Evolutionary conservation across 176 grass and related monocot genomes (phyloP), one percentile per base, ranked within the genome.

Genomic region (Phoenix roebelenii): DNA sequence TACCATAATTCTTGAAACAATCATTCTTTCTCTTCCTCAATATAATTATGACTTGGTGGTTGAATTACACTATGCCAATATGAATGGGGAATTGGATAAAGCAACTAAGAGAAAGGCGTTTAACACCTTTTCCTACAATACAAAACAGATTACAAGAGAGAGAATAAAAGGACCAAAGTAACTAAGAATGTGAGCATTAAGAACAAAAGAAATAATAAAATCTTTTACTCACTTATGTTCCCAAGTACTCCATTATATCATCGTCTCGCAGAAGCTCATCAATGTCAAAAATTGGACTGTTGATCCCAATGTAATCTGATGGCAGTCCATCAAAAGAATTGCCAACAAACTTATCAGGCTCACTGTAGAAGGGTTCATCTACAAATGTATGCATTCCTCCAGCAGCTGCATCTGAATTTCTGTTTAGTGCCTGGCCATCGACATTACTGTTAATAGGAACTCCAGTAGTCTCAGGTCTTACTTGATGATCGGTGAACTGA

Each of bases 241-340:
- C 54, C 17, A 55, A 19, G 22, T 55, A 55, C 22, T 55, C 54
- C 54, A 55, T 55, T 10, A 55, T 9, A 19, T 55, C 54, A 55
- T 55, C 54, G 10, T 55, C 54, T 9, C 22, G 54, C 7, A 55
- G 18, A 10, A 55, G 6, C 2, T 55, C n/a, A 10, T 55, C 54
- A 9, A 55, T 18, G 54, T 55, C 54, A 18, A 22, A 16, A 55
- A 55, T 55, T 18, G 17, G 54, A 22, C n/a, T 55, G 22, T 23
- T 55, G 12, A 55, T 20, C 22, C 54, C 54, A 19, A 18, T 22
- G 22, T 20, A 55, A 19, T 55, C 54, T 14, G 22, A 23, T 55
- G n/a, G 54, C 54, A 55, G 54, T 20, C 54, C 54, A 9, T 55
- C 54, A 55, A 55, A 55, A 55, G 54, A 55, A 55, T 55, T 22